Evolutionary conservation across 371 early-diverging fungal genomes (phyloP).

Genomic region (Mucor plumbeus): DNA sequence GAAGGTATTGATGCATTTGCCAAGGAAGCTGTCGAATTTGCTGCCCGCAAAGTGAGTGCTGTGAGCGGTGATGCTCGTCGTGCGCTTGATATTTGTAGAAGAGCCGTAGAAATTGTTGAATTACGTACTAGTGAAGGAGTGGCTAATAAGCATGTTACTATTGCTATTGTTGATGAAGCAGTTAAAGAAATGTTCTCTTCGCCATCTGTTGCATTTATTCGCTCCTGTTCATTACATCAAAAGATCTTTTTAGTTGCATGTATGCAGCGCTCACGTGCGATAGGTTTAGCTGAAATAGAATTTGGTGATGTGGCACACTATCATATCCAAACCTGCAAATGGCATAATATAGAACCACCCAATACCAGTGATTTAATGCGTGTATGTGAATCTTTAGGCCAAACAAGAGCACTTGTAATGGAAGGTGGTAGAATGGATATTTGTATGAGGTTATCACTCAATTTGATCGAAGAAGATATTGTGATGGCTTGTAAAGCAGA

Average conservation of each 20-base stretch:
- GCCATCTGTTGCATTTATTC: constrained; percentile 74
- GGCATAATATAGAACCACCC: constrained; percentile 67
- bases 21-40: constrained; percentile 89
- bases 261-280: constrained; percentile 63
- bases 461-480: constrained; percentile 75
- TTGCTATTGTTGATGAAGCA: constrained; percentile 76
- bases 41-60: constrained; percentile 93
- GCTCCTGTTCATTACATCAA: constrained; percentile 79
- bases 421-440: constrained; percentile 76
- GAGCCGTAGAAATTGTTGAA: constrained; percentile 87
- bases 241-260: constrained; percentile 83
- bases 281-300: constrained; percentile 78
- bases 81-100: constrained; percentile 92
- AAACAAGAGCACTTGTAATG: constrained; percentile 67
- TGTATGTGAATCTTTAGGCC: constrained; percentile 73
- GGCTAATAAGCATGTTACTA: constrained; percentile 63
- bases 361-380: constrained; percentile 66
- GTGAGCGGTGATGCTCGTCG: constrained; percentile 98
- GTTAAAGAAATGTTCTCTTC: constrained; percentile 87
- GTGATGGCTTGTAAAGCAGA: constrained; percentile 76
- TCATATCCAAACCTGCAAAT: constrained; percentile 66
- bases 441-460: constrained; percentile 71
- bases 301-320: constrained; percentile 67
- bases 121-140: constrained; percentile 24
- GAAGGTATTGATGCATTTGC: constrained; percentile 77